phyloP scores from a whole-genome alignment of 2,329 filamentous ascomycete genomes.

The Monilinia fructicola region DNA sequence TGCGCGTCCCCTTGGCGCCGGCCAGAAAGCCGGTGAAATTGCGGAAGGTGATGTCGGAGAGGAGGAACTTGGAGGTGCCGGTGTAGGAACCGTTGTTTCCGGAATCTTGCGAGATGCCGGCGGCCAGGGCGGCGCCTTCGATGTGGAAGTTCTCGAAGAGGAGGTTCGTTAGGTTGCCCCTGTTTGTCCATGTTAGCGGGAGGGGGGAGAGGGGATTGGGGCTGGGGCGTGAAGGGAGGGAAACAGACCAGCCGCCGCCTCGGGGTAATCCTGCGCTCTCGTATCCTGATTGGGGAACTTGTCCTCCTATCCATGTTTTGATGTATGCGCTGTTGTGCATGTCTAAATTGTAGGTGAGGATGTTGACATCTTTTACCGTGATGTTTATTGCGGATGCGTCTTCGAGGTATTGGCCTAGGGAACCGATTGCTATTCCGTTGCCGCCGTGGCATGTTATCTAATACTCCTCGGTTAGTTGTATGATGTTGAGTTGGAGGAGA shows the following conservation, averaged over 20 bases:
- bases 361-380: conserved; percentile 47
- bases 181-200: not conserved
- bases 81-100: conserved; percentile 51
- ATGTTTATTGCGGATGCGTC: conserved; percentile 53
- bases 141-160: conserved; percentile 53
- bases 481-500: not conserved
- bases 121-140: conserved; percentile 46
- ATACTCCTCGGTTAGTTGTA: not conserved
- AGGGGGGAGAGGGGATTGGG: not conserved
- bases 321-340: conserved; percentile 53
- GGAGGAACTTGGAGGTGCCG: conserved; percentile 52
- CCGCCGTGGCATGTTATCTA: conserved; percentile 50
- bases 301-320: conserved; percentile 56
- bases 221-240: not conserved
- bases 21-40: conserved; percentile 52
- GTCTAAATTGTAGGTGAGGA: conserved; percentile 48
- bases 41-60: conserved; percentile 50
- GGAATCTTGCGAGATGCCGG: conserved; percentile 49
- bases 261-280: conserved; percentile 50
- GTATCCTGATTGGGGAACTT: conserved; percentile 48
- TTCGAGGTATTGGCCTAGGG: conserved; percentile 55
- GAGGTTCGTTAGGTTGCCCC: conserved; percentile 51
- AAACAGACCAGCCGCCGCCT: conserved; percentile 49
- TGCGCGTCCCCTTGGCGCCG: conserved; percentile 38
- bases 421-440: conserved; percentile 57